These are phyloP conservation scores for Teunomyces gatunensis DNA, from an alignment of 805 yeast species.

Conservation along the genomic window DNA sequence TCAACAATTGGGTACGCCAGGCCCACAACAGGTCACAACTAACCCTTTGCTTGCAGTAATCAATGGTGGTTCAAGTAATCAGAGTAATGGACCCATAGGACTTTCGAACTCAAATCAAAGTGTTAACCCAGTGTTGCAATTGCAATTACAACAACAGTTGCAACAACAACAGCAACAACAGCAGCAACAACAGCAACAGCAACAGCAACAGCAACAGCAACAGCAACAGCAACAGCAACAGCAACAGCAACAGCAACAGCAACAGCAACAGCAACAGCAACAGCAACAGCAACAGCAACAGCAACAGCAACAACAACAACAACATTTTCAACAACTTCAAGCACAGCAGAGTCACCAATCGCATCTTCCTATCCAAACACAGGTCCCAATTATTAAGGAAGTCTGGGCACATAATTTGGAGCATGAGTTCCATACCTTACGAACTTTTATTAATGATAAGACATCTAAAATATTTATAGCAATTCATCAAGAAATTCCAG, in stretches of 20 bases:
- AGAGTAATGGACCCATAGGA: conserved; percentile 12
- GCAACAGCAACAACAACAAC: conserved; percentile 21
- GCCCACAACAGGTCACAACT: conserved; percentile 18
- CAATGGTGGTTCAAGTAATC: conserved; percentile 24
- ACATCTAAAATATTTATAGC: conserved; percentile 50
- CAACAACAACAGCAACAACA: conserved; percentile 21
- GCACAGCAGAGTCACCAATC: conserved; percentile 15
- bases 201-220: conserved; percentile 14
- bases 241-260: conserved; percentile 19
- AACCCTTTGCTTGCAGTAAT: conserved; percentile 39
- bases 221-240: conserved; percentile 21
- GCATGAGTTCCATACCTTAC: conserved; percentile 59
- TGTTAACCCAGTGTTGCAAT: conserved; percentile 29
- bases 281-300: conserved; percentile 16
- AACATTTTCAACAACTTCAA: conserved; percentile 16
- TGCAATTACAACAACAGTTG: conserved; percentile 28
- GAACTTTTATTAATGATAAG: conserved; percentile 56
- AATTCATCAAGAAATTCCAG: conserved; percentile 91
- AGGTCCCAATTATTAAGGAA: conserved; percentile 58
- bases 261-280: conserved; percentile 15
- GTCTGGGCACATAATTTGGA: conserved; percentile 74
- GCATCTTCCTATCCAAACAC: conserved; percentile 14
- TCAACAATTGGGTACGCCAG: conserved; percentile 13
- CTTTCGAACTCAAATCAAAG: conserved; percentile 12
- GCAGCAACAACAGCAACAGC: conserved; percentile 16